Evolutionary conservation across 2,329 filamentous ascomycete genomes (phyloP).

Genomic region (Colletotrichum sansevieriae): DNA sequence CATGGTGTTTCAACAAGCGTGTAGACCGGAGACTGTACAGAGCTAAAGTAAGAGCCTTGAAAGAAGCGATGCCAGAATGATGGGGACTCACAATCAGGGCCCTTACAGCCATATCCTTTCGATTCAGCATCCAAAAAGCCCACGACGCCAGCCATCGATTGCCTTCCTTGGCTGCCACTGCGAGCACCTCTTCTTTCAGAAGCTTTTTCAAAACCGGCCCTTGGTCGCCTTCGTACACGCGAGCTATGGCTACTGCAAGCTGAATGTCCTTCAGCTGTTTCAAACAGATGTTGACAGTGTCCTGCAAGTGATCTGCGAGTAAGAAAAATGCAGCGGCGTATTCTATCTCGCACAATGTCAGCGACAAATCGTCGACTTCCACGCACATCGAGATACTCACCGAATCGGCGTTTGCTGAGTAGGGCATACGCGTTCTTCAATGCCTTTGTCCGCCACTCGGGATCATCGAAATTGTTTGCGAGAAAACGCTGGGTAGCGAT

Average conservation of each 20-base stretch:
- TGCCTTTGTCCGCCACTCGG: conserved; percentile 88
- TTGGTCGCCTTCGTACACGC: conserved; percentile 89
- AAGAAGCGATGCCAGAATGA: not conserved
- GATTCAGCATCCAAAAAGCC: conserved; percentile 92
- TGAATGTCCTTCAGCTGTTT: conserved; percentile 91
- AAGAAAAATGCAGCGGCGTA: conserved; percentile 98
- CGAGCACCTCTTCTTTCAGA: conserved; percentile 83
- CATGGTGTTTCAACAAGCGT: conserved; percentile 77
- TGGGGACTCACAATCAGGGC: conserved; percentile 77
- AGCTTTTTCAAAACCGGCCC: conserved; percentile 80
- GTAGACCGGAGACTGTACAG: conserved; percentile 79
- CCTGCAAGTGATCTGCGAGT: conserved; percentile 84
- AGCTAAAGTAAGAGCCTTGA: not conserved
- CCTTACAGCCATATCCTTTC: conserved; percentile 86
- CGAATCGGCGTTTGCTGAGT: conserved; percentile 89
- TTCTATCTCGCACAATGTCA: conserved; percentile 70
- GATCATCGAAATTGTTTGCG: conserved; percentile 90
- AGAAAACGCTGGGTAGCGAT: conserved; percentile 82
- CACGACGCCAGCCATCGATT: conserved; percentile 96
- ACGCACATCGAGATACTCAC: conserved; percentile 57
- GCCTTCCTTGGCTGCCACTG: conserved; percentile 81
- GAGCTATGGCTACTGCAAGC: conserved; percentile 87
- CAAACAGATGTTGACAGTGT: conserved; percentile 87
- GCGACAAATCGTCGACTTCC: conserved; percentile 14
- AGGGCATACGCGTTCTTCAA: conserved; percentile 97